A percentile compares a stretch with the other conserved stretches of the same genome.
Evolutionary conservation across 139 green algal genomes (phyloP).

Genomic region (Ettlia oleoabundans): DNA sequence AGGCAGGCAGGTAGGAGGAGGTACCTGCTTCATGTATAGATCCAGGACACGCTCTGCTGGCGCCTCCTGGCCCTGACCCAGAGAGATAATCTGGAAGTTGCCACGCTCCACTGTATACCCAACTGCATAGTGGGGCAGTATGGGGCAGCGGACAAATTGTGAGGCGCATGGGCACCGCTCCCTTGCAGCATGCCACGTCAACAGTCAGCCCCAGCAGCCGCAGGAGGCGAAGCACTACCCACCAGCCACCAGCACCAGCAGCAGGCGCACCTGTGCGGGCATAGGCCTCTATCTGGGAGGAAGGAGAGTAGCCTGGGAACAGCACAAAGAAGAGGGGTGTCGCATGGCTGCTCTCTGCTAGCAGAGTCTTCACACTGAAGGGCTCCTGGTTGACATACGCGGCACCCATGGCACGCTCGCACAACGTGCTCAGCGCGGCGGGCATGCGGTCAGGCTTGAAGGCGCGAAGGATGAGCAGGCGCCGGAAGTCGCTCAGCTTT

Average conservation of each 20-base stretch:
- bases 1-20: neutral
- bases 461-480: constrained; percentile 81
- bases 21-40: constrained; percentile 28
- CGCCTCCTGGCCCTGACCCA: constrained; percentile 80
- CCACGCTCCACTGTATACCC: constrained; percentile 73
- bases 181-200: neutral
- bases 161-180: neutral
- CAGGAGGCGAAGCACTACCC: no score
- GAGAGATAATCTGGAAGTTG: constrained; percentile 75
- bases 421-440: constrained; percentile 80
- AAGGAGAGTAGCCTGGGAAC: constrained; percentile 86
- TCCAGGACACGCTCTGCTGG: constrained; percentile 20
- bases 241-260: neutral
- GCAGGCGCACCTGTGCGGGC: constrained; percentile 76
- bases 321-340: constrained; percentile 93
- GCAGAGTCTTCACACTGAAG: constrained; percentile 78
- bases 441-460: constrained; percentile 89
- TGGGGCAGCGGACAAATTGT: neutral
- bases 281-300: constrained; percentile 86
- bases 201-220: no score
- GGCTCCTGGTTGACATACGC: constrained; percentile 69
- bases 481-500: constrained; percentile 83
- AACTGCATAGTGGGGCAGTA: constrained; percentile 1
- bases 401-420: constrained; percentile 76
- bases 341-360: constrained; percentile 41